Evolutionary conservation across 495 filamentous ascomycete genomes (phyloP).

Genomic region (Xylaria grammica): DNA sequence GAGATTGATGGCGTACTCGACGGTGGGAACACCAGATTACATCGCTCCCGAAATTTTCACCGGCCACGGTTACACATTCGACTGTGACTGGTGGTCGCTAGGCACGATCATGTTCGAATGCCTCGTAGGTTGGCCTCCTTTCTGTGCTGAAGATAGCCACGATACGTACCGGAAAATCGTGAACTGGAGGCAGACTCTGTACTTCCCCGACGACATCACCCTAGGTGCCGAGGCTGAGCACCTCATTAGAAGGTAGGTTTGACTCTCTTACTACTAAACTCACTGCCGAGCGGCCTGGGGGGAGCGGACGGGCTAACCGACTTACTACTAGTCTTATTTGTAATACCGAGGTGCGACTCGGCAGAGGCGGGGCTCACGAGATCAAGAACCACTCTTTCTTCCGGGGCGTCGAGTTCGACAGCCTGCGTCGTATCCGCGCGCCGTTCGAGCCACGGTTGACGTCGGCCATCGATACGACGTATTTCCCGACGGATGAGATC

Average conservation of each 20-base stretch:
- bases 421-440: conserved; percentile 86
- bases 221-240: conserved; percentile 86
- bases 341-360: conserved; percentile 88
- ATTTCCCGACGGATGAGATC: conserved; percentile 98
- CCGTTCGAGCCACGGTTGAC: conserved; percentile 93
- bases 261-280: background rate
- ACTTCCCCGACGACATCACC: conserved; percentile 94
- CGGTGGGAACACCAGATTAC: conserved; percentile 97
- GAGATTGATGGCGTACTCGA: conserved; percentile 94
- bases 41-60: conserved; percentile 99
- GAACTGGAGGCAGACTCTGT: conserved; percentile 92
- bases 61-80: conserved; percentile 90
- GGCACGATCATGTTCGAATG: conserved; percentile 99
- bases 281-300: background rate
- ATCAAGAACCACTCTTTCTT: conserved; percentile 96
- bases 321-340: conserved; percentile 79
- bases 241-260: conserved; percentile 77
- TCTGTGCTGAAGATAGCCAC: conserved; percentile 96
- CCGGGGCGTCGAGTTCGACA: conserved; percentile 91
- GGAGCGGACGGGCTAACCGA: conserved; percentile 17
- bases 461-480: conserved; percentile 93
- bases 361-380: conserved; percentile 80
- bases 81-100: conserved; percentile 99
- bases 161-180: conserved; percentile 99
- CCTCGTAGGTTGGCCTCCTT: conserved; percentile 97